Percentiles rank a stretch among this genome's conserved stretches.
Evolutionary conservation across 768 basidiomycete species (phyloP).

Genomic region (Postia placenta): DNA sequence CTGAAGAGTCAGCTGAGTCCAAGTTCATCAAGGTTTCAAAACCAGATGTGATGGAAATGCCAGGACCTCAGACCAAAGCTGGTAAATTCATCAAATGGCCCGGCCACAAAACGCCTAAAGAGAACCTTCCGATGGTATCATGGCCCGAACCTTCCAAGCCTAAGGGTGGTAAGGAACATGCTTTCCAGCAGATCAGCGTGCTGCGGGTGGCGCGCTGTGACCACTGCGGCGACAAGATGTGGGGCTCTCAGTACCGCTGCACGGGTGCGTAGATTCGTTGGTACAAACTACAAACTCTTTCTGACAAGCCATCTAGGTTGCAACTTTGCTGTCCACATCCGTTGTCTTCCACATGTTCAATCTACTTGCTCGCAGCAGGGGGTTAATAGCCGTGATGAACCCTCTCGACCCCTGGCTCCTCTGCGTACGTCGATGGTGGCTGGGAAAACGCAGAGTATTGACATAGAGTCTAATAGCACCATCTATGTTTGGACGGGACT

Average conservation of each 20-base stretch:
- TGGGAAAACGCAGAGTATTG: neutral
- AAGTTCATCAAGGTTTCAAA: conserved; percentile 34
- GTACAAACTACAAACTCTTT: neutral
- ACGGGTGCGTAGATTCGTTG: conserved; percentile 49
- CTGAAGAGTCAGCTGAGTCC: conserved; percentile 44
- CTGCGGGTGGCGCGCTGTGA: conserved; percentile 90
- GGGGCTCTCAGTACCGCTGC: conserved; percentile 94
- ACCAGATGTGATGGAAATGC: conserved; percentile 33
- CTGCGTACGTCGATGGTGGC: conserved; percentile 21
- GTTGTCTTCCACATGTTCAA: conserved; percentile 69
- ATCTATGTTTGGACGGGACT: conserved; percentile 90
- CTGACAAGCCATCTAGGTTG: conserved; percentile 47
- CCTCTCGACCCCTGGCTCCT: conserved; percentile 19
- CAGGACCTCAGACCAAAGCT: conserved; percentile 45
- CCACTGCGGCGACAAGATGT: conserved; percentile 96
- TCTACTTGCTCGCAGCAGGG: conserved; percentile 57
- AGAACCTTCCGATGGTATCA: conserved; percentile 23
- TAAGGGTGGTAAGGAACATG: conserved; percentile 49
- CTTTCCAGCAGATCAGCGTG: conserved; percentile 85
- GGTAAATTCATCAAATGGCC: conserved; percentile 67
- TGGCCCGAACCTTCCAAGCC: conserved; percentile 18
- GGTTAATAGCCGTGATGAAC: conserved; percentile 26
- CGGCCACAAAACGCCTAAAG: conserved; percentile 47
- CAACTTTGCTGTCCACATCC: conserved; percentile 79
- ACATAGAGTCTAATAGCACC: conserved; percentile 43